A percentile compares a stretch with the other conserved stretches of the same genome.
phyloP scores from a whole-genome alignment of 2,329 filamentous ascomycete species.

The Chalara sp. region DNA sequence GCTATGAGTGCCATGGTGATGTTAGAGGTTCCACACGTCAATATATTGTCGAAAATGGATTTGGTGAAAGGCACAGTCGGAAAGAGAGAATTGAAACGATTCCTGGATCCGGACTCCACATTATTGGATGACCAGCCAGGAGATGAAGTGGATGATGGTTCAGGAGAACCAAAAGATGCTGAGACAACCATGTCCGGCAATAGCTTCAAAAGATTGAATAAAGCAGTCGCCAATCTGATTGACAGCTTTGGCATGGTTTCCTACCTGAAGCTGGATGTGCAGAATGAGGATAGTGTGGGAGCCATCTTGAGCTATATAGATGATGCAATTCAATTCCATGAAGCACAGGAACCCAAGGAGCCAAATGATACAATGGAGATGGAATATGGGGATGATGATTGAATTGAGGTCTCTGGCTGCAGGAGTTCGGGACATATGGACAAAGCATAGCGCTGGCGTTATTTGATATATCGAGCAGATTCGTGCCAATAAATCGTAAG shows the following conservation, averaged over 20 bases:
- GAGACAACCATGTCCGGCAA: slow-evolving; percentile 72
- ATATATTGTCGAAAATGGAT: slow-evolving; percentile 97
- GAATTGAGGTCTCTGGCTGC: slow-evolving; percentile 3
- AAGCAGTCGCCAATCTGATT: slow-evolving; percentile 82
- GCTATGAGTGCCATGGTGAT: slow-evolving; percentile 99
- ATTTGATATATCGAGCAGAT: background rate
- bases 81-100: slow-evolving; percentile 82
- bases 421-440: slow-evolving; percentile 1
- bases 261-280: slow-evolving; percentile 82
- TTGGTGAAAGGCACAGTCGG: slow-evolving; percentile 84
- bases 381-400: slow-evolving; percentile 32
- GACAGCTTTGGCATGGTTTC: slow-evolving; percentile 98
- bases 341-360: slow-evolving; percentile 86
- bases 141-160: slow-evolving; percentile 37
- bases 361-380: slow-evolving; percentile 57
- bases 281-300: slow-evolving; percentile 86
- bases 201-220: slow-evolving; percentile 77
- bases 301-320: slow-evolving; percentile 87
- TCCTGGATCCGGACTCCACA: slow-evolving; percentile 77
- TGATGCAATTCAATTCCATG: slow-evolving; percentile 87
- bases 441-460: slow-evolving; percentile 15
- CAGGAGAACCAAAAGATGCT: slow-evolving; percentile 51
- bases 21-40: slow-evolving; percentile 94
- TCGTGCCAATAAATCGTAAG: no score
- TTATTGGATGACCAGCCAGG: slow-evolving; percentile 67